These are phyloP conservation scores for Gynochthodes officinalis DNA, from an alignment of 257 asterid species.

Conservation along the genomic window DNA sequence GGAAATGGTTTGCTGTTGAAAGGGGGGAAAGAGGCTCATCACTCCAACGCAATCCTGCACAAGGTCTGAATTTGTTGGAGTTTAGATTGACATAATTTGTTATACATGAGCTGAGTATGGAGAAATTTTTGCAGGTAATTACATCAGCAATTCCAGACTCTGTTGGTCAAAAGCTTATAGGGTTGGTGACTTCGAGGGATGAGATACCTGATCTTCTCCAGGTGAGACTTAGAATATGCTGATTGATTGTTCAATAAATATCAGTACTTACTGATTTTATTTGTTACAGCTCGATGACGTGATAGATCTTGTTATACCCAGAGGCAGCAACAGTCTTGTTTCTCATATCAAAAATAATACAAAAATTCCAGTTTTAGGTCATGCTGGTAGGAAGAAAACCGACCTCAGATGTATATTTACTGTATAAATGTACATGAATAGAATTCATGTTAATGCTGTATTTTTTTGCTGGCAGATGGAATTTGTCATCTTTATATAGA, in stretches of 20 bases:
- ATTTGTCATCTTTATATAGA: slow-evolving; percentile 84
- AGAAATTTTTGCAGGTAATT: slow-evolving; percentile 46
- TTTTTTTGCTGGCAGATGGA: slow-evolving; percentile 56
- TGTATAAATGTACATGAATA: not conserved
- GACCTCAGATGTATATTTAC: not conserved
- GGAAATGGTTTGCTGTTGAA: slow-evolving; percentile 82
- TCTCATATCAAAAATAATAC: slow-evolving; percentile 70
- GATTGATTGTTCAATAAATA: slow-evolving; percentile 6
- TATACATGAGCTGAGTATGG: not conserved
- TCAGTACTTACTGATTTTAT: slow-evolving; percentile 9
- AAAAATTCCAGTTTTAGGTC: slow-evolving; percentile 88
- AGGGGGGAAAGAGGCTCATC: slow-evolving; percentile 86
- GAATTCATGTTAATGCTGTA: slow-evolving; percentile 3
- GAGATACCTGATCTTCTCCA: slow-evolving; percentile 81
- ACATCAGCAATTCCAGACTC: slow-evolving; percentile 67
- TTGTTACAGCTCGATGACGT: slow-evolving; percentile 72
- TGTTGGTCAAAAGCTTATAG: slow-evolving; percentile 68
- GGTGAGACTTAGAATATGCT: slow-evolving; percentile 34
- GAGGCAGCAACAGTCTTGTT: slow-evolving; percentile 86
- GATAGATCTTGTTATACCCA: slow-evolving; percentile 84
- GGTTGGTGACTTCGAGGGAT: slow-evolving; percentile 75
- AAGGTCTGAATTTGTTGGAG: slow-evolving; percentile 38
- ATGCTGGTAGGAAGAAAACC: slow-evolving; percentile 55
- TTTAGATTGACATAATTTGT: not conserved
- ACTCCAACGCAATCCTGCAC: slow-evolving; percentile 69